phyloP scores from a whole-genome alignment of 2,329 filamentous ascomycete species.

The Colletotrichum eremochloae region DNA sequence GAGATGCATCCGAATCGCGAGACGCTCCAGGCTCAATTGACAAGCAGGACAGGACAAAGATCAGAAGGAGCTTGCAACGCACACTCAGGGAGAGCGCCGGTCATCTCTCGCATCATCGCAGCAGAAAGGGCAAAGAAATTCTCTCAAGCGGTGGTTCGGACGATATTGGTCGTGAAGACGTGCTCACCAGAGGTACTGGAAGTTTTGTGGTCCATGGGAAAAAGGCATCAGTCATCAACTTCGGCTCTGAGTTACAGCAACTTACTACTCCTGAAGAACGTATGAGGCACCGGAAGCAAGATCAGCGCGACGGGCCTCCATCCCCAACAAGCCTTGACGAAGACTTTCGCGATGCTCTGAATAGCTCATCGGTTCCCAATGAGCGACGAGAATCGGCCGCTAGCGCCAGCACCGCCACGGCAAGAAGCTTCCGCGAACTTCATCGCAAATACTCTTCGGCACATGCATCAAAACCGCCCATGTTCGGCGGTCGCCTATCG shows the following conservation, averaged over 20 bases:
- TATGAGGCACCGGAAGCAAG: conserved; percentile 71
- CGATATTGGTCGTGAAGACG: conserved; percentile 70
- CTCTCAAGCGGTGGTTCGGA: conserved; percentile 69
- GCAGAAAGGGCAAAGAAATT: conserved; percentile 83
- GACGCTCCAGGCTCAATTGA: conserved; percentile 52
- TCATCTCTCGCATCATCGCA: conserved; percentile 75
- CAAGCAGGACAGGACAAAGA: conserved; percentile 73
- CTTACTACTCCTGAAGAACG: conserved; percentile 81
- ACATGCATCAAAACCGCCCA: conserved; percentile 59
- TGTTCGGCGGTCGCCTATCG: conserved; percentile 57
- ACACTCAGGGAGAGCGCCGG: conserved; percentile 86
- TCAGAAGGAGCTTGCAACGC: conserved; percentile 88
- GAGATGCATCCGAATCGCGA: conserved; percentile 56
- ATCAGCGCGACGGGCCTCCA: conserved; percentile 57
- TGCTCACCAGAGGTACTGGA: conserved; percentile 82
- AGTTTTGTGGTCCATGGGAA: conserved; percentile 98
- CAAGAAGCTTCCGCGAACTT: conserved; percentile 73
- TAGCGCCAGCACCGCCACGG: conserved; percentile 76
- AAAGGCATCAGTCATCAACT: conserved; percentile 97
- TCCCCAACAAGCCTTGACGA: conserved; percentile 54
- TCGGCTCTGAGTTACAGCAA: conserved; percentile 89
- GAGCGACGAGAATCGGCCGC: conserved; percentile 72
- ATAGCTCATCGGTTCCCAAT: conserved; percentile 57
- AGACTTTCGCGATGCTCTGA: conserved; percentile 65
- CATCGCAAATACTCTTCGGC: conserved; percentile 71